Evolutionary conservation across 2,329 filamentous ascomycete species (phyloP).

Genomic region (Rhinocladiella mackenziei): DNA sequence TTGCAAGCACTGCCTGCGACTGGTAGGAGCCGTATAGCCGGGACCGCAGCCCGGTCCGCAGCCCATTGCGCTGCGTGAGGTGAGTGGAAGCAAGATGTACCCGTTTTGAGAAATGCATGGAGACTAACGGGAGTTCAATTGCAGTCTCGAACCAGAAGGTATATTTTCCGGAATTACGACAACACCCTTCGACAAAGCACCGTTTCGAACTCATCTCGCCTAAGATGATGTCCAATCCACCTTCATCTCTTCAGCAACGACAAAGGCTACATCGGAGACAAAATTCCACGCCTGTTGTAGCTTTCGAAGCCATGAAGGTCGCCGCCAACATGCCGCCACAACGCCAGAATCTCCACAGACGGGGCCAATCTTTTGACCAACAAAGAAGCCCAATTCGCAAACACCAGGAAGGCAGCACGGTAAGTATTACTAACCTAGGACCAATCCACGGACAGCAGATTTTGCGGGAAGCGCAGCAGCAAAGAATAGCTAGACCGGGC

Average conservation of each 20-base stretch:
- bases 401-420: constrained; percentile 27
- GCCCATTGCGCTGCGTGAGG: constrained; percentile 82
- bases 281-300: constrained; percentile 71
- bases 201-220: constrained; percentile 67
- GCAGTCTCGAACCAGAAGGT: constrained; percentile 41
- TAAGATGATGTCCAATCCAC: constrained; percentile 75
- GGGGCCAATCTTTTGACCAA: constrained; percentile 65
- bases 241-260: constrained; percentile 68
- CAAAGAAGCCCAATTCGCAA: constrained; percentile 37
- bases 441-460: constrained; percentile 65
- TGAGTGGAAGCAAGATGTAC: constrained; percentile 37
- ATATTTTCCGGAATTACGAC: constrained; percentile 45
- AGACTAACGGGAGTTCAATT: constrained; percentile 6
- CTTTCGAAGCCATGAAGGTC: constrained; percentile 71
- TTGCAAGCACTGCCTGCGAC: constrained; percentile 27
- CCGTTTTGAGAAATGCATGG: background rate
- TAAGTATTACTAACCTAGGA: constrained; percentile 57
- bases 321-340: constrained; percentile 52
- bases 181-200: constrained; percentile 40
- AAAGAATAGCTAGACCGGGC: constrained; percentile 77
- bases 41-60: constrained; percentile 65
- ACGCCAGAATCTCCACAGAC: constrained; percentile 62
- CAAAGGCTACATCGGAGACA: constrained; percentile 78
- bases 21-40: constrained; percentile 23
- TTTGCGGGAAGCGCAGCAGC: constrained; percentile 87